Conservation (phyloP, 306 rosid species). For the Acmispon strigosus region DNA sequence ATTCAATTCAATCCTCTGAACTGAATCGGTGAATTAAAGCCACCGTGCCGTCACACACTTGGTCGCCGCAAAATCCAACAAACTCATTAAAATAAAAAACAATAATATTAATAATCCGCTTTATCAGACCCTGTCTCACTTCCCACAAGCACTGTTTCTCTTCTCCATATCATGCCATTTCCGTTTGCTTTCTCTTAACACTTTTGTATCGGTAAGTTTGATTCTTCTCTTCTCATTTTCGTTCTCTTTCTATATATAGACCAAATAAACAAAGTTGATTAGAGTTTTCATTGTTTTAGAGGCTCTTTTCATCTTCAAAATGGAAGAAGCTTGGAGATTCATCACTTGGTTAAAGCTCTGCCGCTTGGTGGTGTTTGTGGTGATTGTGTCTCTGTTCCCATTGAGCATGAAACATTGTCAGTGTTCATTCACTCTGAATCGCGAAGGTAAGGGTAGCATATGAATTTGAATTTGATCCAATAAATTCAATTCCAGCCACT, state of each 20-base stretch:
- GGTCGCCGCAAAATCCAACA: slow-evolving; percentile 1
- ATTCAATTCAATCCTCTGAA: not conserved
- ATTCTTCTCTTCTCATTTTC: not conserved
- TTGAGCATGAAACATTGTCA: slow-evolving; percentile 14
- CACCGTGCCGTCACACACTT: not conserved
- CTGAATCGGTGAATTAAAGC: slow-evolving; percentile 9
- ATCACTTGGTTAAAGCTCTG: not conserved
- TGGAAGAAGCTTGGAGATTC: slow-evolving; percentile 41
- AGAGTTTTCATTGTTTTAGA: not conserved
- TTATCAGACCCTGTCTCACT: slow-evolving; percentile 11
- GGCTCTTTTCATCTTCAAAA: not conserved
- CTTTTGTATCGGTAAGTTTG: not conserved
- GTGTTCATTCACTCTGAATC: slow-evolving; percentile 37
- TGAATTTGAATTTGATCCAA: too few species aligned
- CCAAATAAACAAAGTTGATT: not conserved
- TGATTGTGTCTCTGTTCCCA: slow-evolving; percentile 12
- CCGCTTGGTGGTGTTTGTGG: slow-evolving; percentile 17
- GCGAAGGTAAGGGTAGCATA: slow-evolving; percentile 32
- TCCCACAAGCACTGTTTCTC: not conserved
- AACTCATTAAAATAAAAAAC: not conserved
- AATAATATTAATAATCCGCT: not conserved
- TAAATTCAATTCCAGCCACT: too few species aligned
- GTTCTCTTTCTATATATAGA: not conserved
- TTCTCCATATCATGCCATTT: not conserved
- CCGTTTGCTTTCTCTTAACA: not conserved